These are phyloP conservation scores for Boletus insuetus DNA, from an alignment of 768 basidiomycete genomes.

Conservation along the genomic window DNA sequence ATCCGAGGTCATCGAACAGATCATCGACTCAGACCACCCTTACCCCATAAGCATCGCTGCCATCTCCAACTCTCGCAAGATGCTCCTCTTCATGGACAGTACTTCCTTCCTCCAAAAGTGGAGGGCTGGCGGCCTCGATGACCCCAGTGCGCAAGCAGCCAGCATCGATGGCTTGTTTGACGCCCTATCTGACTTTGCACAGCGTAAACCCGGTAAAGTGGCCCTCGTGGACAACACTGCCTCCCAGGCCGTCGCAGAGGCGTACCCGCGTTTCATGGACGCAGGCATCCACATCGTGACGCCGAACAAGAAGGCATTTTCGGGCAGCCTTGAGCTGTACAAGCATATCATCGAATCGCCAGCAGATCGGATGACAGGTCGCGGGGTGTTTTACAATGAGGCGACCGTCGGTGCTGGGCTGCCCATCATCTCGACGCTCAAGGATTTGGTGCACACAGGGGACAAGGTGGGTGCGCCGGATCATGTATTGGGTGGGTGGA, in stretches of 20 bases:
- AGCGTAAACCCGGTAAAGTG: conserved; percentile 45
- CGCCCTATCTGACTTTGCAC: conserved; percentile 45
- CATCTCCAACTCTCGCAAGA: conserved; percentile 63
- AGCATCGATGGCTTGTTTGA: conserved; percentile 40
- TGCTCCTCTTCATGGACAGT: conserved; percentile 50
- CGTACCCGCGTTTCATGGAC: conserved; percentile 78
- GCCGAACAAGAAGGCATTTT: conserved; percentile 97
- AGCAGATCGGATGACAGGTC: conserved; percentile 20
- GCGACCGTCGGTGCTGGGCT: conserved; percentile 95
- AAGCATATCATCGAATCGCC: conserved; percentile 58
- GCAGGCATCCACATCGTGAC: conserved; percentile 87
- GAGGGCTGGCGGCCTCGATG: conserved; percentile 50
- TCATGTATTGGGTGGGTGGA: background rate
- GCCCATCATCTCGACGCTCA: conserved; percentile 87
- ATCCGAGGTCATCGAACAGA: conserved; percentile 78
- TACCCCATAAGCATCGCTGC: conserved; percentile 63
- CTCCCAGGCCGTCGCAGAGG: conserved; percentile 70
- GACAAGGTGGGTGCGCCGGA: conserved; percentile 61
- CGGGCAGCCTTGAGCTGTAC: conserved; percentile 66
- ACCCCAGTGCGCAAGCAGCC: conserved; percentile 30
- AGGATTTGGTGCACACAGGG: conserved; percentile 88
- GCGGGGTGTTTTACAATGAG: conserved; percentile 75
- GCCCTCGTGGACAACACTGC: conserved; percentile 92
- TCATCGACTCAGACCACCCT: conserved; percentile 54
- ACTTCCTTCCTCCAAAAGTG: conserved; percentile 38